These are phyloP conservation scores for Macadamia tetraphylla DNA, from an alignment of 164 flowering plant species.

Conservation along the genomic window DNA sequence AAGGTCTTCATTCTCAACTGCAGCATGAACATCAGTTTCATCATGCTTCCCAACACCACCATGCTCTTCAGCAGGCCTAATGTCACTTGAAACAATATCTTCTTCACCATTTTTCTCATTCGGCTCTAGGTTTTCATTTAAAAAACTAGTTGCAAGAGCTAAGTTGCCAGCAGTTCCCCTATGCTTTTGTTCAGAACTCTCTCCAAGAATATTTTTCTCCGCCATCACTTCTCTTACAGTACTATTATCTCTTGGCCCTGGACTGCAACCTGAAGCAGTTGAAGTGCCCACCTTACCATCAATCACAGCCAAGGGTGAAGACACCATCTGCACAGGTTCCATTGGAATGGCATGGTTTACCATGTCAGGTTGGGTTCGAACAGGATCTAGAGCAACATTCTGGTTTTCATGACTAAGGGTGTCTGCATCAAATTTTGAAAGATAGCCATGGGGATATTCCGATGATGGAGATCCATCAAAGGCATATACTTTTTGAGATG, in stretches of 20 bases:
- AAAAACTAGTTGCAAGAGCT: background rate
- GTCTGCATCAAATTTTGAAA: slow-evolving; percentile 27
- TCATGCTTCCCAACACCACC: slow-evolving; percentile 18
- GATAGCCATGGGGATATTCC: slow-evolving; percentile 39
- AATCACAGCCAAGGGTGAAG: slow-evolving; percentile 19
- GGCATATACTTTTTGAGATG: slow-evolving; percentile 36
- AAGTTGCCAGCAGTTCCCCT: slow-evolving; percentile 12
- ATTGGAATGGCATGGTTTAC: slow-evolving; percentile 12
- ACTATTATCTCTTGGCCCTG: slow-evolving; percentile 12
- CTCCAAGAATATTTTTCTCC: slow-evolving; percentile 19
- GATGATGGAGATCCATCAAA: slow-evolving; percentile 47
- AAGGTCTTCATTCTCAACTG: slow-evolving; percentile 23
- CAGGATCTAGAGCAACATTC: slow-evolving; percentile 23
- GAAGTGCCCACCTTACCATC: slow-evolving; percentile 23
- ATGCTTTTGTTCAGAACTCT: slow-evolving; percentile 14
- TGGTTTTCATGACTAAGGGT: slow-evolving; percentile 27
- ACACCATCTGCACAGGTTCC: slow-evolving; percentile 18
- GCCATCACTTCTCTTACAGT: slow-evolving; percentile 17
- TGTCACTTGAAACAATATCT: slow-evolving; percentile 17
- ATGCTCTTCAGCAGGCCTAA: slow-evolving; percentile 19
- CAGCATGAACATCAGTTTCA: slow-evolving; percentile 17
- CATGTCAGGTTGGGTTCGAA: slow-evolving; percentile 23
- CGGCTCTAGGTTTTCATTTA: slow-evolving; percentile 10
- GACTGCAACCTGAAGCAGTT: slow-evolving; percentile 14
- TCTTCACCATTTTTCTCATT: slow-evolving; percentile 14